These are phyloP conservation scores for Clavispora carvajalis DNA, from an alignment of 805 yeast species.

Conservation along the genomic window DNA sequence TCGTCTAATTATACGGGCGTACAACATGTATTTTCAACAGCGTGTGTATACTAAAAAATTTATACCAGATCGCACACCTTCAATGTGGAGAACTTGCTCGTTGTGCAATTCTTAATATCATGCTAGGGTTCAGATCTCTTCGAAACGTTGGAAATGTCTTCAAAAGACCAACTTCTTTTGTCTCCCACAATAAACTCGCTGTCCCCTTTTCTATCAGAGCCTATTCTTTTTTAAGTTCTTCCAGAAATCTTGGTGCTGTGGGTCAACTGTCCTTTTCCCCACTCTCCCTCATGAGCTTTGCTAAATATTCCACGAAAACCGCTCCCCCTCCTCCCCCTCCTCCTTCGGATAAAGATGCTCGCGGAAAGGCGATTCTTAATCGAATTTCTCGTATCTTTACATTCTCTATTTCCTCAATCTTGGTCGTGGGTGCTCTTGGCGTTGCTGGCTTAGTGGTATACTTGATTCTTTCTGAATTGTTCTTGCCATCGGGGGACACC, in stretches of 20 bases:
- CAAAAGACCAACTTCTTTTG: background rate
- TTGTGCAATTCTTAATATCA: background rate
- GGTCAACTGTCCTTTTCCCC: background rate
- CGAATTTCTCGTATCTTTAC: slow-evolving; percentile 53
- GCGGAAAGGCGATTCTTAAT: slow-evolving; percentile 40
- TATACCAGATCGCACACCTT: background rate
- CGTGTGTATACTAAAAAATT: background rate
- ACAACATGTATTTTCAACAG: background rate
- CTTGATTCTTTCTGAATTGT: slow-evolving; percentile 70
- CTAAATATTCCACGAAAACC: slow-evolving; percentile 16
- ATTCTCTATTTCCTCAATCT: slow-evolving; percentile 53
- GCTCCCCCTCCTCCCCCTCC: slow-evolving; percentile 36
- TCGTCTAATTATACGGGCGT: too few species aligned
- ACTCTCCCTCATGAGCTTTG: background rate
- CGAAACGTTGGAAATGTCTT: background rate
- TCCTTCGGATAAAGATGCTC: slow-evolving; percentile 31
- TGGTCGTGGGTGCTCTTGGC: slow-evolving; percentile 67
- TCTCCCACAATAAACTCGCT: background rate
- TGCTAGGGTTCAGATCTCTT: background rate
- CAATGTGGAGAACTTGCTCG: background rate
- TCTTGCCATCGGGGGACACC: slow-evolving; percentile 89
- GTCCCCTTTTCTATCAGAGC: background rate
- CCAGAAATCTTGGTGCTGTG: background rate
- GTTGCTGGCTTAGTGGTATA: slow-evolving; percentile 66
- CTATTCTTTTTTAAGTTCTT: background rate